Evolutionary conservation across 1,284 basidiomycete genomes (phyloP), one percentile per base, ranked within the genome.

Genomic region (Sporisorium exsertum): DNA sequence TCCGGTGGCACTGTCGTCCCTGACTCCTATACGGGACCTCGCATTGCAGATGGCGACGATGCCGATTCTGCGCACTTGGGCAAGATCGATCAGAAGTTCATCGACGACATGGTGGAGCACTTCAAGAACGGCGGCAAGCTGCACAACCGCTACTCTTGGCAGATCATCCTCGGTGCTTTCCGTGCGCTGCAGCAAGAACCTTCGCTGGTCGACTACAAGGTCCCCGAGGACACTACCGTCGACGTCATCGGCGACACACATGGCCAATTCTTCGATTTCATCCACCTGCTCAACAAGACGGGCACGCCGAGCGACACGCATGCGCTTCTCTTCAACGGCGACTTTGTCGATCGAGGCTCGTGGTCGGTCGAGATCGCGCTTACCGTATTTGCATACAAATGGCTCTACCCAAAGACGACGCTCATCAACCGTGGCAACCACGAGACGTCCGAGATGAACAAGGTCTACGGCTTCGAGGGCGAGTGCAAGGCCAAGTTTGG

Each of bases 281-380:
- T 95, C 61, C 92, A 98, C 87, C 88, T 99, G 16, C 90, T 94
- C 78, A 91, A 91, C 7, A 88, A 97, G 78, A 97, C 96, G 0
- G 94, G 93, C 24, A 58, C 58, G 37, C 85, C 85, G 2, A 78
- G 72, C 33, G 65, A 77, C 10, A 73, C 47, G 13, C 83, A 86
- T 54, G 82, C 81, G 6, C 57, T 85, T 26, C 77, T 85, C 26
- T 85, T 84, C 79, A 85, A 85, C 63, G 84, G 84, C 54, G 74
- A 78, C 69, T 78, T 79, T 74, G 97, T 99, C 45, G 97, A 99
- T 86, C 91, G 97, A 69, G 97, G 96, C 16, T 95, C 93, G 35
- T 97, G 95, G 95, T 94, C 93, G 12, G 92, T 97, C 66, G 97
- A 99, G 87, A 95, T 98, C 64, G 95, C 95, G 60, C 87, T 99